phyloP scores from a whole-genome alignment of 225 moss, liverwort and hornwort genomes.

The Sphagnum contortum region DNA sequence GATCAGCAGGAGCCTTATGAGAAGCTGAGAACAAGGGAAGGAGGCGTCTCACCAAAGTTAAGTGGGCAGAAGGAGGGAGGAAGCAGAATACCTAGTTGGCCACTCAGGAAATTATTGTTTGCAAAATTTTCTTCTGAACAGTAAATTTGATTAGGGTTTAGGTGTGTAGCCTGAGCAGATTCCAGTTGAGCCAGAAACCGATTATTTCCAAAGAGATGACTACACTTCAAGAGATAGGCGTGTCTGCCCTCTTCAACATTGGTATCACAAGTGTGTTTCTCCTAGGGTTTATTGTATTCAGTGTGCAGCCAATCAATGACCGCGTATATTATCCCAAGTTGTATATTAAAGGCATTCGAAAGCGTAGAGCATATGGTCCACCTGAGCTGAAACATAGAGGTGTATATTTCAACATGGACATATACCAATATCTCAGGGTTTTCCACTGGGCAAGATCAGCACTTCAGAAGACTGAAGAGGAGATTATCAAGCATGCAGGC shows the following conservation, averaged over 20 bases:
- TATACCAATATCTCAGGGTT: slow-evolving; percentile 41
- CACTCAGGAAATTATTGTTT: no score
- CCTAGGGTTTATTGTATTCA: slow-evolving; percentile 49
- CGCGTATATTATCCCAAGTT: slow-evolving; percentile 67
- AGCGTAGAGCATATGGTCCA: slow-evolving; percentile 22
- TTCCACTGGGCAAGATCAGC: slow-evolving; percentile 63
- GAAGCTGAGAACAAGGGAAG: no score
- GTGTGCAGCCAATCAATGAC: slow-evolving; percentile 71
- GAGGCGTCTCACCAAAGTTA: no score
- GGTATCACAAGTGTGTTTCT: slow-evolving; percentile 43
- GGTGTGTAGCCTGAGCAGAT: no score
- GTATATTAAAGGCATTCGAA: slow-evolving; percentile 56
- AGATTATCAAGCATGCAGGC: slow-evolving; percentile 70
- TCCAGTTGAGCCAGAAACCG: no score
- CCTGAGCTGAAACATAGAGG: slow-evolving; percentile 29
- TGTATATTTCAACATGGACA: slow-evolving; percentile 48
- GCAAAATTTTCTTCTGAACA: no score
- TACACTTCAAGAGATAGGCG: slow-evolving; percentile 44
- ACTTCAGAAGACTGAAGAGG: slow-evolving; percentile 48
- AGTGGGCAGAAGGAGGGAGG: no score
- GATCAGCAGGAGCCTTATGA: no score
- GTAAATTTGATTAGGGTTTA: no score
- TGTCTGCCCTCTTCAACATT: slow-evolving; percentile 54
- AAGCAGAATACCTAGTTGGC: no score
- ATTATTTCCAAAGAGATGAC: slow-evolving; percentile 21